Base-by-base conservation (phyloP, 2,329 filamentous ascomycete genomes). In the Didymella lethalis region DNA sequence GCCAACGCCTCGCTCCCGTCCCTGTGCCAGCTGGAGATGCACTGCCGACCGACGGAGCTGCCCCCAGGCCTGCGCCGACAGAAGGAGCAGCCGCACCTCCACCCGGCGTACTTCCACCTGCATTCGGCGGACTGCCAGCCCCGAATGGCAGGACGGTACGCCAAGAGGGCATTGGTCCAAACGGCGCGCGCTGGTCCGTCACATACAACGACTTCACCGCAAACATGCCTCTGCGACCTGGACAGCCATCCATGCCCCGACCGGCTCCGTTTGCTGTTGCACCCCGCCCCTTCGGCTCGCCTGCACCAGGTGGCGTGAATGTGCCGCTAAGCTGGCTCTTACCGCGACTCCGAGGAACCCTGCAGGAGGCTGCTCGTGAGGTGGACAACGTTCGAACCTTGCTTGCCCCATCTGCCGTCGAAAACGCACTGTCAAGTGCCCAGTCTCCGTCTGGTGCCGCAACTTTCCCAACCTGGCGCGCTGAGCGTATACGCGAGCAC, bases 111-210 rank as follows among this genome's bases (percentile, higher is more conserved):
- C 36, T 40, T 40, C 36, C 36, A 40, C 36, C n/a, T 20, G 36
- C n/a, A 40, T 40, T 40, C 36, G 36, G n/a, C 3, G 36, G 36
- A 2, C 18, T 40, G 18, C 36, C 36, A 72, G 36, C 63, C 64
- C 52, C 32, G 66, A 56, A 69, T 28, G 77, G 76, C 8, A 77
- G 79, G 23, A 82, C 79, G 10, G 77, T 84, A 20, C 78, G 81
- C 8, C 81, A 81, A 31, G 83, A 86, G 67, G 78, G 80, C 8
- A 66, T 82, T 31, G 81, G 80, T 0, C 81, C 83, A 10, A 82
- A 85, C 63, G 84, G 84, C 16, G 78, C 83, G 57, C 77, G 82
- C 55, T 84, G 82, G 79, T 81, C 82, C 41, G 76, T 85, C 52
- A 84, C 82, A 2, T 76, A 83, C 52, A 85, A 84, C 65, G 82